Evolutionary conservation across 2,329 filamentous ascomycete species (phyloP).

Genomic region (Venturia oleaginea): DNA sequence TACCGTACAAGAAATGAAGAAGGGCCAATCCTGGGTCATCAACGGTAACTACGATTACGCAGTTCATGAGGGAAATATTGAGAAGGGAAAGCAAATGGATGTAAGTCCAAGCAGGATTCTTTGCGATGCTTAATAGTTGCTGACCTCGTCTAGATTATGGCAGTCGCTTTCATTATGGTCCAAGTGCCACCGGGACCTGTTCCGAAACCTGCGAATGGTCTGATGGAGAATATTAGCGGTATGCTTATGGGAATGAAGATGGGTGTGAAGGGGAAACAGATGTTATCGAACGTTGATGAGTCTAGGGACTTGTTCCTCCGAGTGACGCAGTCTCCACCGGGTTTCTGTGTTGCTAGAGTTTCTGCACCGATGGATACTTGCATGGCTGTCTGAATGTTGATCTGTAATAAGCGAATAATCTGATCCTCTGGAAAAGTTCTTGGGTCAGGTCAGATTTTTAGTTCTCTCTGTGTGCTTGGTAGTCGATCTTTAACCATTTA

Average conservation of each 20-base stretch:
- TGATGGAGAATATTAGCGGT: background rate
- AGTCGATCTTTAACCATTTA: too few relatives aligned
- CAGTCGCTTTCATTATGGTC: background rate
- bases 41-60: constrained; percentile 12
- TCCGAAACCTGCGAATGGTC: background rate
- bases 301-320: background rate
- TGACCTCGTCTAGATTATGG: background rate
- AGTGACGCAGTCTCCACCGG: background rate
- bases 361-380: background rate
- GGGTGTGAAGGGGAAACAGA: background rate
- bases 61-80: background rate
- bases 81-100: background rate
- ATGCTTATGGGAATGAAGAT: background rate
- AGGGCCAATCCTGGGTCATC: constrained; percentile 8
- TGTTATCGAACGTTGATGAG: background rate
- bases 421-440: too few relatives aligned
- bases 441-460: background rate
- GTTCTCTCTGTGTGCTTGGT: too few relatives aligned
- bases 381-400: background rate
- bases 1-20: background rate
- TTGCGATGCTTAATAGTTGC: background rate
- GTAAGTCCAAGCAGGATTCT: background rate
- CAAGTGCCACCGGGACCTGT: background rate
- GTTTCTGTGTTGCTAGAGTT: background rate
- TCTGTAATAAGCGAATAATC: too few relatives aligned